Conservation (phyloP, 805 yeast species). For the Yarrowia hollandica region DNA sequence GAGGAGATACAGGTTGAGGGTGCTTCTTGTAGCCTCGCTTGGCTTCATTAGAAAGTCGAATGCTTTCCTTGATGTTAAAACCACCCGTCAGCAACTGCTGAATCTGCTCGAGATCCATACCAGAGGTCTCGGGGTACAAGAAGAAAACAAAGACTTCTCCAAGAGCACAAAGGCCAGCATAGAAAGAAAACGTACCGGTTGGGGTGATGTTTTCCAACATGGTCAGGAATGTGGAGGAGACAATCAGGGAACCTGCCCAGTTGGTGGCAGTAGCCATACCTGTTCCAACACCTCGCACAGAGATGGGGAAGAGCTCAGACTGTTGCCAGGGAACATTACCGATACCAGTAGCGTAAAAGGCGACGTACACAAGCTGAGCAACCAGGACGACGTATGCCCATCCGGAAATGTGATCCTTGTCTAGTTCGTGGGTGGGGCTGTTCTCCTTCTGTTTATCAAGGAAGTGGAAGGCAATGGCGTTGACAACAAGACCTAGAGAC, state of each 20-base stretch:
- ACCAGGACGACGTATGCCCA: constrained; percentile 90
- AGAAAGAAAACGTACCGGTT: constrained; percentile 88
- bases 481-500: constrained; percentile 70
- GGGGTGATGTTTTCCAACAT: constrained; percentile 94
- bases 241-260: constrained; percentile 92
- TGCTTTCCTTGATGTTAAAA: constrained; percentile 73
- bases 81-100: constrained; percentile 79
- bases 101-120: constrained; percentile 87
- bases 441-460: constrained; percentile 57
- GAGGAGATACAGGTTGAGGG: neutral
- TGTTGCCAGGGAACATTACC: constrained; percentile 99
- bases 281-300: constrained; percentile 88
- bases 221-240: constrained; percentile 89
- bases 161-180: constrained; percentile 75
- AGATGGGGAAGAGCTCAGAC: constrained; percentile 90
- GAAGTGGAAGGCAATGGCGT: constrained; percentile 91
- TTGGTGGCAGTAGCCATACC: constrained; percentile 89
- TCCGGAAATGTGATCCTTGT: constrained; percentile 53
- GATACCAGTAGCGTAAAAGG: constrained; percentile 88
- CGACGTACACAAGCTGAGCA: constrained; percentile 83
- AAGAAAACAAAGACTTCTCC: constrained; percentile 75
- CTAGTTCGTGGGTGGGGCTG: constrained; percentile 41
- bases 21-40: constrained; percentile 30
- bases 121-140: constrained; percentile 90
- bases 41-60: constrained; percentile 54